A percentile compares a stretch with the other conserved stretches of the same genome.
Evolutionary conservation across 2,329 filamentous ascomycete genomes (phyloP).

Genomic region (Colletotrichum paranaense): DNA sequence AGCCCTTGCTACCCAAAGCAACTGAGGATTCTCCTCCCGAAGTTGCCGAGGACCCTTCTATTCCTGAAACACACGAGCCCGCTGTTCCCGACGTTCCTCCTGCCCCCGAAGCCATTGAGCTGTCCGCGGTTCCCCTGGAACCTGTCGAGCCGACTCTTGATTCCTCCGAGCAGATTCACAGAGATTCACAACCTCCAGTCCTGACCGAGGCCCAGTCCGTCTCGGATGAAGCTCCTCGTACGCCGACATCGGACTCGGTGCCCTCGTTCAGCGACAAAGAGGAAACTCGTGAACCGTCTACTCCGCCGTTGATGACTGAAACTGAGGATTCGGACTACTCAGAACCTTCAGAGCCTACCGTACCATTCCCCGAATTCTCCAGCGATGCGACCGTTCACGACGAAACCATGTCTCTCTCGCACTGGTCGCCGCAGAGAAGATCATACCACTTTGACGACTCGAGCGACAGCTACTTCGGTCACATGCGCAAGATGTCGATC

Average conservation of each 20-base stretch:
- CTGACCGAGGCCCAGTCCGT: slow-evolving; percentile 16
- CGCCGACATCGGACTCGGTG: slow-evolving; percentile 21
- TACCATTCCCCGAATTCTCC: slow-evolving; percentile 19
- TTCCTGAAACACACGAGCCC: neutral
- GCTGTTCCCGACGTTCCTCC: neutral
- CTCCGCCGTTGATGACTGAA: slow-evolving; percentile 30
- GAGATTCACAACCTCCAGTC: slow-evolving; percentile 12
- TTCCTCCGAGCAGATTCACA: neutral
- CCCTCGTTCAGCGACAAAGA: slow-evolving; percentile 27
- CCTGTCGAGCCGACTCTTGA: slow-evolving; percentile 17
- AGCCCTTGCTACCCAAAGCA: neutral
- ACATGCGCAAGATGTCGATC: slow-evolving; percentile 19
- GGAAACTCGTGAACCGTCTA: slow-evolving; percentile 15
- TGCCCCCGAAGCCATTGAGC: neutral
- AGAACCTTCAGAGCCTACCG: slow-evolving; percentile 20
- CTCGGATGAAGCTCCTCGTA: slow-evolving; percentile 5
- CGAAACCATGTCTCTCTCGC: slow-evolving; percentile 20
- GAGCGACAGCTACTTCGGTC: slow-evolving; percentile 16
- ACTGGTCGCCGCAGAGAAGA: slow-evolving; percentile 17
- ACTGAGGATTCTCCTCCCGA: neutral
- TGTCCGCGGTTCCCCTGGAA: neutral
- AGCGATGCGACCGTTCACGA: slow-evolving; percentile 6
- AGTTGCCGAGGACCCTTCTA: neutral
- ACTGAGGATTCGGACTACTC: slow-evolving; percentile 35
- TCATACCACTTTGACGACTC: slow-evolving; percentile 25